phyloP scores from a whole-genome alignment of 805 yeast species.

The Spencermartinsiella europaea region DNA sequence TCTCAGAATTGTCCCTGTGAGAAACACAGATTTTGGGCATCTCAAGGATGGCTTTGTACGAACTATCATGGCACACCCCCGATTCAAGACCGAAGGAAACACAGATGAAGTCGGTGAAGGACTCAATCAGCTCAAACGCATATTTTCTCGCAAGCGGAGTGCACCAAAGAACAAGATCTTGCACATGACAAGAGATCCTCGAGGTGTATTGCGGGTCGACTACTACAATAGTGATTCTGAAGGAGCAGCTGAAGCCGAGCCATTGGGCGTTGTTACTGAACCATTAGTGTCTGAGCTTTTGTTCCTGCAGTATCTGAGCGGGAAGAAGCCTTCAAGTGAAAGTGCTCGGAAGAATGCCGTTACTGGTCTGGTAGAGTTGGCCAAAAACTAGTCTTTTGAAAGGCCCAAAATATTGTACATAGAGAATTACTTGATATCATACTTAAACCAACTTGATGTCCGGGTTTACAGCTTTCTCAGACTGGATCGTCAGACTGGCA shows the following conservation, averaged over 20 bases:
- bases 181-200: conserved; percentile 46
- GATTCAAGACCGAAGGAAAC: conserved; percentile 42
- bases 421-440: neutral
- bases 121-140: conserved; percentile 56
- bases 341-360: conserved; percentile 43
- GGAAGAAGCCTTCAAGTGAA: conserved; percentile 59
- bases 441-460: conserved; percentile 6
- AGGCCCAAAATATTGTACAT: neutral
- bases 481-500: conserved; percentile 33
- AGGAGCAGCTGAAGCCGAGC: conserved; percentile 16
- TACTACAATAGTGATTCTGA: conserved; percentile 40
- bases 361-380: conserved; percentile 16
- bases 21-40: conserved; percentile 89
- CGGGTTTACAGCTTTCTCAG: conserved; percentile 27
- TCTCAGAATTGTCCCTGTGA: conserved; percentile 75
- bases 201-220: conserved; percentile 44
- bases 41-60: conserved; percentile 84
- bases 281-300: conserved; percentile 63
- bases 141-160: conserved; percentile 60
- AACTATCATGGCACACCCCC: conserved; percentile 64
- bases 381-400: no score
- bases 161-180: conserved; percentile 72
- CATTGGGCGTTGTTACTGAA: conserved; percentile 56
- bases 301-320: conserved; percentile 71
- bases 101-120: conserved; percentile 53